phyloP scores from a whole-genome alignment of 2,329 filamentous ascomycete genomes.

The Eutypella sp. region DNA sequence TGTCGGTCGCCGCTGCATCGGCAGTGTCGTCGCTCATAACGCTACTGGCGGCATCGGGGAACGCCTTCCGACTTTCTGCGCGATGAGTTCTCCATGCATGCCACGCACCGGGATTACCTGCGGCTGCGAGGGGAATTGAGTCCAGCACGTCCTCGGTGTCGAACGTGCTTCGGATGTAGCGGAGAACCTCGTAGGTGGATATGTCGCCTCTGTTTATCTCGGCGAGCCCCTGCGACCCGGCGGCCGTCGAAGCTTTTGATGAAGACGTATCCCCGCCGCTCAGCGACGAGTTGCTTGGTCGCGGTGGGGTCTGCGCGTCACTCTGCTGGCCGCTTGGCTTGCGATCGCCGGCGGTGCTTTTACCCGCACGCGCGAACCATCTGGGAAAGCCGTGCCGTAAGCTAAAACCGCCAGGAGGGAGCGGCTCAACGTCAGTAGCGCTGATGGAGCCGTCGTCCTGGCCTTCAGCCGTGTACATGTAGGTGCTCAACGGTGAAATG shows the following conservation, averaged over 20 bases:
- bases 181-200: slow-evolving; percentile 63
- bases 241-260: slow-evolving; percentile 22
- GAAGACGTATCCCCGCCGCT: slow-evolving; percentile 18
- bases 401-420: slow-evolving; percentile 87
- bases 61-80: slow-evolving; percentile 40
- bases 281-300: slow-evolving; percentile 20
- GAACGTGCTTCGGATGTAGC: slow-evolving; percentile 80
- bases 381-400: slow-evolving; percentile 83
- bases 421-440: slow-evolving; percentile 73
- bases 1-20: slow-evolving; percentile 9
- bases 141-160: slow-evolving; percentile 74
- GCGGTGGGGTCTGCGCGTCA: slow-evolving; percentile 22
- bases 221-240: slow-evolving; percentile 32
- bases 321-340: slow-evolving; percentile 37
- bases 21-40: slow-evolving; percentile 11
- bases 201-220: slow-evolving; percentile 38
- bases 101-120: slow-evolving; percentile 88
- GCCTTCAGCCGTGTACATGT: slow-evolving; percentile 81
- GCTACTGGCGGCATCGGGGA: slow-evolving; percentile 6
- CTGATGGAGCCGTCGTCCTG: slow-evolving; percentile 73
- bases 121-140: slow-evolving; percentile 70
- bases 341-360: slow-evolving; percentile 28
- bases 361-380: slow-evolving; percentile 69
- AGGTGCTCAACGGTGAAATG: slow-evolving; percentile 87
- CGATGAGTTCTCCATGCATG: slow-evolving; percentile 83